Conservation (phyloP, 352 stramenopile genomes). For the Phytophthora syringae region DNA sequence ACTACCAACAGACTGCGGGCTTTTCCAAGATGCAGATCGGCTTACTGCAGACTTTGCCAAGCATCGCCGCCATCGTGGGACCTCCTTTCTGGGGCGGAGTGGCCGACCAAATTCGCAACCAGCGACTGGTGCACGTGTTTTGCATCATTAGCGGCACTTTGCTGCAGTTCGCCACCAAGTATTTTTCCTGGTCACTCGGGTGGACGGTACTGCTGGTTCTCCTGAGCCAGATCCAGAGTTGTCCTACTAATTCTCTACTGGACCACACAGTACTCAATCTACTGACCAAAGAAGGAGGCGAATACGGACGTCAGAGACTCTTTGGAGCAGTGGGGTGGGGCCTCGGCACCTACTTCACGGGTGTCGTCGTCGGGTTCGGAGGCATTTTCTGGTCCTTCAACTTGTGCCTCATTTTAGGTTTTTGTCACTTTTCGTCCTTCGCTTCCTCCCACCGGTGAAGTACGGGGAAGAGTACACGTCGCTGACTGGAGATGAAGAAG, state of each 20-base stretch:
- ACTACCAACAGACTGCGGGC: constrained; percentile 59
- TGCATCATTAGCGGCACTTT: constrained; percentile 59
- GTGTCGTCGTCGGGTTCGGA: constrained; percentile 47
- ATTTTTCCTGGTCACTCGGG: constrained; percentile 46
- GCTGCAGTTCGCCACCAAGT: constrained; percentile 59
- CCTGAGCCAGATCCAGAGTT: constrained; percentile 58
- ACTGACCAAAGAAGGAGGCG: constrained; percentile 60
- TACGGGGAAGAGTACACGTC: constrained; percentile 31
- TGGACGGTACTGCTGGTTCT: constrained; percentile 52
- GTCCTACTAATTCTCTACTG: constrained; percentile 57
- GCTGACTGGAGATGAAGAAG: constrained; percentile 9
- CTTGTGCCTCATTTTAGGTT: constrained; percentile 55
- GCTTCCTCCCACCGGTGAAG: constrained; percentile 49
- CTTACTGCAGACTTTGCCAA: constrained; percentile 64
- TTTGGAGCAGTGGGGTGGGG: constrained; percentile 75
- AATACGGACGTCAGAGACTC: constrained; percentile 81
- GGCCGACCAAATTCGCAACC: constrained; percentile 60
- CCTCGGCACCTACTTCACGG: constrained; percentile 60
- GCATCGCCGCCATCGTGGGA: constrained; percentile 61
- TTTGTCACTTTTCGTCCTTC: constrained; percentile 58
- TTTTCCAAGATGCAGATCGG: constrained; percentile 82
- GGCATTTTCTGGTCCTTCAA: constrained; percentile 79
- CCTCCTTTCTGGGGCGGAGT: constrained; percentile 72
- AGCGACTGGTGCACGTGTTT: constrained; percentile 67
- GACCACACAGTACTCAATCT: constrained; percentile 72